Percentiles rank a stretch among this genome's conserved stretches.
Conservation (phyloP, 192 early-diverging fungal genomes). For the Rhizophagus clarus region DNA sequence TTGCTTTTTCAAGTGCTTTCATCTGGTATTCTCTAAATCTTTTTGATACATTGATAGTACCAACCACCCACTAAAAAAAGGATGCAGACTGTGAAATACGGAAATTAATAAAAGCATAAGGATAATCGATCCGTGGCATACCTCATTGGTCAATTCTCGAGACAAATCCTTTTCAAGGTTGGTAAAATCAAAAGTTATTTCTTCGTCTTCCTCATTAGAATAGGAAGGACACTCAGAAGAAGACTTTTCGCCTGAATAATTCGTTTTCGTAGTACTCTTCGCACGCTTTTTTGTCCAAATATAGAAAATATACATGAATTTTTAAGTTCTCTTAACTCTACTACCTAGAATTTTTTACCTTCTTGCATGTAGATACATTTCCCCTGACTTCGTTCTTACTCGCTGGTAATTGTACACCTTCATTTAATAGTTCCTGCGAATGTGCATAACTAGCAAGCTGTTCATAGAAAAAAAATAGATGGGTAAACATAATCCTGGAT, state of each 20-base stretch:
- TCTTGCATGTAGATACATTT: too few species aligned
- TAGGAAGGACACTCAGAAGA: not conserved
- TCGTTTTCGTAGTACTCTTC: not conserved
- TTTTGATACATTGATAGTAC: constrained; percentile 9
- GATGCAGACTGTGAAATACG: constrained; percentile 21
- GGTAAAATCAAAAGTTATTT: constrained; percentile 18
- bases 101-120: constrained; percentile 5
- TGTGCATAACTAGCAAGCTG: constrained; percentile 33
- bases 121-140: constrained; percentile 1
- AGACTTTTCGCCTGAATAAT: not conserved
- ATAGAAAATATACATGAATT: constrained; percentile 10
- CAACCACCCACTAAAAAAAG: constrained; percentile 21
- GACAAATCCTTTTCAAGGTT: constrained; percentile 12
- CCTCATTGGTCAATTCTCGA: constrained; percentile 17
- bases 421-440: not conserved
- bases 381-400: too few species aligned
- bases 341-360: too few species aligned
- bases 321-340: constrained; percentile 2
- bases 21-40: constrained; percentile 26
- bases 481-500: too few species aligned
- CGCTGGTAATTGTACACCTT: too few species aligned
- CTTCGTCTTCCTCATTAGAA: not conserved
- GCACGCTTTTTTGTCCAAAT: constrained; percentile 4
- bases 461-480: constrained; percentile 21
- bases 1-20: not conserved